These are phyloP conservation scores for Picea engelmannii DNA, from an alignment of 83 land plant genomes.

Conservation along the genomic window DNA sequence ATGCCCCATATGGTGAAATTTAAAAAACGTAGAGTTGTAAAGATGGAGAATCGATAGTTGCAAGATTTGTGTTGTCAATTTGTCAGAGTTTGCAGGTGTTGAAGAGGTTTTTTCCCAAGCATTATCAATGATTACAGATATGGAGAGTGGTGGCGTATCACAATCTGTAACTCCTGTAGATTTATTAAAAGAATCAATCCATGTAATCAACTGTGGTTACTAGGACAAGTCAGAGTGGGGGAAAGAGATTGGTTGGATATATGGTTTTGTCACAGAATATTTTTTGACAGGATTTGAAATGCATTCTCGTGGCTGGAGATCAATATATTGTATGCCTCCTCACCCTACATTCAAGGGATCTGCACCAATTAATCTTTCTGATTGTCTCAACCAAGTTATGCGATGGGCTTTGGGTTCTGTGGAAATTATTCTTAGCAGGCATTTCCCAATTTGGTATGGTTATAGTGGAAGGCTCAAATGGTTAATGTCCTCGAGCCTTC, in stretches of 20 bases:
- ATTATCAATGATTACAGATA: neutral
- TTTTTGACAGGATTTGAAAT: conserved; percentile 85
- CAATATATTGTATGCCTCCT: conserved; percentile 82
- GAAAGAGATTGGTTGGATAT: conserved; percentile 69
- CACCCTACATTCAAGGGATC: conserved; percentile 87
- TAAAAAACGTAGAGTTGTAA: no score
- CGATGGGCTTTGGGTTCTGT: conserved; percentile 86
- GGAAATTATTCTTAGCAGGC: conserved; percentile 77
- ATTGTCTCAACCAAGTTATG: conserved; percentile 79
- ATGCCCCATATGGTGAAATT: no score
- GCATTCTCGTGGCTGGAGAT: conserved; percentile 87
- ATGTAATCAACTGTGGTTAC: conserved; percentile 48
- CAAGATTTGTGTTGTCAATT: no score
- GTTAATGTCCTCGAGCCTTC: conserved; percentile 12
- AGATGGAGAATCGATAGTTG: no score
- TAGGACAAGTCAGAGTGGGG: conserved; percentile 49
- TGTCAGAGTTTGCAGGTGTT: no score
- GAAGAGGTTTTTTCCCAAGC: no score
- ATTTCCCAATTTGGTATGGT: conserved; percentile 91
- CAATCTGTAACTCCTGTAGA: conserved; percentile 26
- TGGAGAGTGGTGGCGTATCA: conserved; percentile 37
- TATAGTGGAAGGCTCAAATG: conserved; percentile 64
- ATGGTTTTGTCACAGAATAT: conserved; percentile 87
- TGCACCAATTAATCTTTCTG: conserved; percentile 84
- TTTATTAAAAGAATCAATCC: conserved; percentile 42